Conservation (phyloP, 805 yeast species). For the Babjeviella inositovora region DNA sequence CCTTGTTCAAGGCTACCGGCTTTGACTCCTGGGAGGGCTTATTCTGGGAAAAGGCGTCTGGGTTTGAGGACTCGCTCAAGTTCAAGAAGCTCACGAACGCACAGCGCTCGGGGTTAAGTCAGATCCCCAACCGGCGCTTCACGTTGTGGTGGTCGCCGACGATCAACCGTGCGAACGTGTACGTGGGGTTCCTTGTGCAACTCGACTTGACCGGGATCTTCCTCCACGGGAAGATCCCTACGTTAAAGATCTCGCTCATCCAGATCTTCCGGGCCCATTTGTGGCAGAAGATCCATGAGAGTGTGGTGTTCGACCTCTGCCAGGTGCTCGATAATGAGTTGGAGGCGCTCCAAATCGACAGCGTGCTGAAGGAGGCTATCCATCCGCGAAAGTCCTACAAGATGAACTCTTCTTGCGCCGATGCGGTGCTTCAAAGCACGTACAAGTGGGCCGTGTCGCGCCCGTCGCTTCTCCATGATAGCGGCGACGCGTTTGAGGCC, state of each 20-base stretch:
- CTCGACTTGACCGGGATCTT: conserved; percentile 93
- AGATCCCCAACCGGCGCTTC: conserved; percentile 93
- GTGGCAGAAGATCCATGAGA: conserved; percentile 98
- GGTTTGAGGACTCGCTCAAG: conserved; percentile 92
- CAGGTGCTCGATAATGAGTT: conserved; percentile 83
- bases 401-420: conserved; percentile 94
- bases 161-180: conserved; percentile 92
- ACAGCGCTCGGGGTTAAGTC: conserved; percentile 92
- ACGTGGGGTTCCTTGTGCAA: conserved; percentile 94
- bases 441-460: conserved; percentile 71
- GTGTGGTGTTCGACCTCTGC: conserved; percentile 83
- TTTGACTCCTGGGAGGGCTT: conserved; percentile 97
- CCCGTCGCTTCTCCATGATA: conserved; percentile 68
- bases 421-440: conserved; percentile 59
- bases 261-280: conserved; percentile 96
- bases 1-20: conserved; percentile 92
- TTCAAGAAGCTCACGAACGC: conserved; percentile 94
- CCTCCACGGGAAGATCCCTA: conserved; percentile 95
- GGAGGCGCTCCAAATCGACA: conserved; percentile 68
- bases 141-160: conserved; percentile 99
- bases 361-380: conserved; percentile 79
- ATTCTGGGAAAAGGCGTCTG: conserved; percentile 97
- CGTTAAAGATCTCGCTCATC: conserved; percentile 84
- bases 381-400: conserved; percentile 96
- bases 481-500: conserved; percentile 47